Conservation (phyloP, 805 yeast genomes). For the Debaryomyces prosopidis region DNA sequence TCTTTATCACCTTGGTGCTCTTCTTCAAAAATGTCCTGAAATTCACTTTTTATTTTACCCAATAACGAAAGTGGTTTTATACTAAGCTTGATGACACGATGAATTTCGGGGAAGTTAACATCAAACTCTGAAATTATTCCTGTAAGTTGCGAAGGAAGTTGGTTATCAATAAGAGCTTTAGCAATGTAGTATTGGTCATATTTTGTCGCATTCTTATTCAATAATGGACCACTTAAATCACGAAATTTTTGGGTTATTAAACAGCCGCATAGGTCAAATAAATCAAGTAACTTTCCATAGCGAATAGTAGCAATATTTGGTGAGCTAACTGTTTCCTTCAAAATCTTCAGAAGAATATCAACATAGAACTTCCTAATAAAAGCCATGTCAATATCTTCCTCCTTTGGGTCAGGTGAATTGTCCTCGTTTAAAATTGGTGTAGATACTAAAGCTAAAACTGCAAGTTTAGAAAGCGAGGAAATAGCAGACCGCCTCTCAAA, state of each 20-base stretch:
- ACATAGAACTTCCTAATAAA: constrained; percentile 73
- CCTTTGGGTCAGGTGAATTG: constrained; percentile 44
- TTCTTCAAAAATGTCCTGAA: constrained; percentile 58
- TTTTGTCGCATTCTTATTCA: constrained; percentile 49
- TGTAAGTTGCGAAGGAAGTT: constrained; percentile 58
- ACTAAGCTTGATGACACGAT: constrained; percentile 56
- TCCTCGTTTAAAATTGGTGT: constrained; percentile 53
- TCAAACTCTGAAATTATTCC: constrained; percentile 65
- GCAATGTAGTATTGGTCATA: constrained; percentile 67
- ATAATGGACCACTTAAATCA: constrained; percentile 42
- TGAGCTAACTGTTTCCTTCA: constrained; percentile 48
- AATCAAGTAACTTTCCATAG: constrained; percentile 56
- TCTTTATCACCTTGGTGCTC: constrained; percentile 52
- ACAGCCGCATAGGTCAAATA: constrained; percentile 50
- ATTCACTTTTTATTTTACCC: constrained; percentile 56
- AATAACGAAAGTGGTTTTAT: constrained; percentile 59
- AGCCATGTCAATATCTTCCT: constrained; percentile 66
- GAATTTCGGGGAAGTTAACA: constrained; percentile 68
- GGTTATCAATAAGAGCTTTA: constrained; percentile 66
- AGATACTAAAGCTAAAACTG: constrained; percentile 63
- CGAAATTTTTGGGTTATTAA: constrained; percentile 45
- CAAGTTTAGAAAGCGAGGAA: constrained; percentile 61
- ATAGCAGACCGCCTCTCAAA: constrained; percentile 55
- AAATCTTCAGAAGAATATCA: constrained; percentile 63
- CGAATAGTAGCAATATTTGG: constrained; percentile 37